A percentile compares a stretch with the other conserved stretches of the same genome.
These are phyloP conservation scores for Tricladium varicosporioides DNA, from an alignment of 2,329 filamentous ascomycete genomes.

Conservation along the genomic window DNA sequence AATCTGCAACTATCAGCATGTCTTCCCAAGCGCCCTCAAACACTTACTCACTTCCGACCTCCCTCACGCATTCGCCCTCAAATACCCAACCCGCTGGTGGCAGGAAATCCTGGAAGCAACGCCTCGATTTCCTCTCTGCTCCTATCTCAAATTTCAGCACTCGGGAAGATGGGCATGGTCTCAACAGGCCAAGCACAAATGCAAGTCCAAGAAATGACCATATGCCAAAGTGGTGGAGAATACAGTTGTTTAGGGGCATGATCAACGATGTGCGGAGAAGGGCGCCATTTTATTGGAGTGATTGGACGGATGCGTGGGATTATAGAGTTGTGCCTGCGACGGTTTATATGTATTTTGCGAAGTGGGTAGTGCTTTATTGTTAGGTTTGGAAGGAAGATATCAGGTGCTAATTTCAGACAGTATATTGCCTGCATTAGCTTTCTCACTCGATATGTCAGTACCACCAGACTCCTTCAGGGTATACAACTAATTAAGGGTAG, in stretches of 20 bases:
- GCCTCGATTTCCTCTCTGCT: conserved; percentile 11
- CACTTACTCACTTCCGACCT: conserved; percentile 23
- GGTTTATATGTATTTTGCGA: conserved; percentile 93
- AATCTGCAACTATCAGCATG: conserved; percentile 6
- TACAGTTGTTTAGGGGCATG: conserved; percentile 76
- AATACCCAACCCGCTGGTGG: conserved; percentile 7
- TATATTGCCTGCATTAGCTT: conserved; percentile 82
- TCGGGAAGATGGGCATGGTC: conserved; percentile 2
- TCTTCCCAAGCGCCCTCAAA: conserved; percentile 9
- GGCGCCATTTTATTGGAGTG: conserved; percentile 74
- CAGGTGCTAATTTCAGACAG: conserved; percentile 41
- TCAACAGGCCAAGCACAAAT: conserved; percentile 15
- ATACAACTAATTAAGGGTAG: conserved; percentile 14
- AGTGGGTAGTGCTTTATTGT: conserved; percentile 51
- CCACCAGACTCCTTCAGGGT: not conserved
- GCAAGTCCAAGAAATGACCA: conserved; percentile 20
- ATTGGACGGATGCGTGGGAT: conserved; percentile 86
- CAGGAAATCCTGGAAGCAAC: conserved; percentile 20
- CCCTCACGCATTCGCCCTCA: conserved; percentile 14
- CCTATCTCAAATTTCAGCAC: conserved; percentile 5
- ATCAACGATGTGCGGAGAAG: conserved; percentile 72
- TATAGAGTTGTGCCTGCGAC: conserved; percentile 86
- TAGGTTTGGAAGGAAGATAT: not conserved
- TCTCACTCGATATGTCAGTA: conserved; percentile 77
- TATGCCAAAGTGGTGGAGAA: conserved; percentile 64